Evolutionary conservation across 2,329 filamentous ascomycete genomes (phyloP).

Genomic region (Aschersonia sp.): DNA sequence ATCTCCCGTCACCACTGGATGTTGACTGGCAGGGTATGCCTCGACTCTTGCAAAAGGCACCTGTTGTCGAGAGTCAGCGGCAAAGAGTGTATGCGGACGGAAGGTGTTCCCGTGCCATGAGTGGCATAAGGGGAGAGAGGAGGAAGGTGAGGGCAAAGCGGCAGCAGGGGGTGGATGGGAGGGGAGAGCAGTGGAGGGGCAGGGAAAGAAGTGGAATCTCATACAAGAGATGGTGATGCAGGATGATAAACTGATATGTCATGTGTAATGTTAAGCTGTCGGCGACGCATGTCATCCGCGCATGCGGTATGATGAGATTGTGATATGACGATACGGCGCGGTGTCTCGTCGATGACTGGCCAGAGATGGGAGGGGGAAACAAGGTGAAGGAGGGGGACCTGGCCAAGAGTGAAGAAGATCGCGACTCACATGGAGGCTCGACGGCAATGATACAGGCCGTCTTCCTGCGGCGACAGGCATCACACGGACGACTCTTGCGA

Average conservation of each 20-base stretch:
- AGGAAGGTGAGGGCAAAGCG: background rate
- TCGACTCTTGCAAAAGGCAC: slow-evolving; percentile 19
- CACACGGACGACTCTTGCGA: slow-evolving; percentile 31
- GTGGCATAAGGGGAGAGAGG: background rate
- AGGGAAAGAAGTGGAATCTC: background rate
- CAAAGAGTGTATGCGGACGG: background rate
- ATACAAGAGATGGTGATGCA: too few relatives aligned
- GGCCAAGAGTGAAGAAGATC: background rate
- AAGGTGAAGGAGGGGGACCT: too few relatives aligned
- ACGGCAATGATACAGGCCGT: slow-evolving; percentile 30
- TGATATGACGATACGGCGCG: too few relatives aligned
- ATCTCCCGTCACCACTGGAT: slow-evolving; percentile 3
- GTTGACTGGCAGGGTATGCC: slow-evolving; percentile 18
- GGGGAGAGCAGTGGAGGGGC: too few relatives aligned
- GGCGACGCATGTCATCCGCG: background rate
- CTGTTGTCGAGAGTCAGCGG: slow-evolving; percentile 6
- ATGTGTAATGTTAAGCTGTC: background rate
- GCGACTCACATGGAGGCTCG: slow-evolving; percentile 26
- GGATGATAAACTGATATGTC: too few relatives aligned
- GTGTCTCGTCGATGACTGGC: too few relatives aligned
- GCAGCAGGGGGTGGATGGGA: background rate
- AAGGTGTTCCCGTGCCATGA: background rate
- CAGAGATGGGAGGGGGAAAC: too few relatives aligned
- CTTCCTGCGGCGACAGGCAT: slow-evolving; percentile 28
- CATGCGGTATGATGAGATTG: too few relatives aligned